Conservation (phyloP, 257 asterid species). For the Forsythia viridissima region DNA sequence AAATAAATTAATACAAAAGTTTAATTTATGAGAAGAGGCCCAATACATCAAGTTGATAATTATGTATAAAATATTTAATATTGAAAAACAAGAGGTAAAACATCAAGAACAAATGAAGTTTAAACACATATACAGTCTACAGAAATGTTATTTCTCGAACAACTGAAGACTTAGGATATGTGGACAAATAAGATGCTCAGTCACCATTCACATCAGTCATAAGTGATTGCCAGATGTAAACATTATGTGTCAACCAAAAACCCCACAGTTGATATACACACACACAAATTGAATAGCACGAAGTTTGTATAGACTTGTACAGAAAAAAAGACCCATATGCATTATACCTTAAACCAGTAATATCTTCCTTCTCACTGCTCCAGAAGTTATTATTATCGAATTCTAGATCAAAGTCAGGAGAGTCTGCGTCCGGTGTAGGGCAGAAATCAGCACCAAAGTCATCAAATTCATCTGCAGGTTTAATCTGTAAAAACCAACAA, state of each 20-base stretch:
- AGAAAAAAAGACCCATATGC: neutral
- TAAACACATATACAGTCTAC: neutral
- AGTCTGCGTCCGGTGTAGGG: conserved; percentile 38
- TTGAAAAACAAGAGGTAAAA: neutral
- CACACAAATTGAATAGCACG: neutral
- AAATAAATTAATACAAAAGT: neutral
- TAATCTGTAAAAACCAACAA: conserved; percentile 40
- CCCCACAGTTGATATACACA: neutral
- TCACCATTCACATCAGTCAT: neutral
- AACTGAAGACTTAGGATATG: neutral
- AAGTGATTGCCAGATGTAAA: neutral
- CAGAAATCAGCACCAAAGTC: conserved; percentile 45
- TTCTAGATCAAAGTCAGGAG: conserved; percentile 37
- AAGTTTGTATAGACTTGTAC: neutral
- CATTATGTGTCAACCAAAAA: neutral
- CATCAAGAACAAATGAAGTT: neutral
- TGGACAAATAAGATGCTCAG: neutral
- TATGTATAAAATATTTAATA: neutral
- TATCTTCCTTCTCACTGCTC: conserved; percentile 35
- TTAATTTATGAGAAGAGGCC: neutral
- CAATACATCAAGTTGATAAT: neutral
- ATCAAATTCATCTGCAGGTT: conserved; percentile 35
- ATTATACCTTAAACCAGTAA: conserved; percentile 52
- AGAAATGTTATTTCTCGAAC: neutral
- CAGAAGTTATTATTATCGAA: conserved; percentile 27